phyloP scores from a whole-genome alignment of 2,329 filamentous ascomycete genomes.

The Lachnellula suecica region DNA sequence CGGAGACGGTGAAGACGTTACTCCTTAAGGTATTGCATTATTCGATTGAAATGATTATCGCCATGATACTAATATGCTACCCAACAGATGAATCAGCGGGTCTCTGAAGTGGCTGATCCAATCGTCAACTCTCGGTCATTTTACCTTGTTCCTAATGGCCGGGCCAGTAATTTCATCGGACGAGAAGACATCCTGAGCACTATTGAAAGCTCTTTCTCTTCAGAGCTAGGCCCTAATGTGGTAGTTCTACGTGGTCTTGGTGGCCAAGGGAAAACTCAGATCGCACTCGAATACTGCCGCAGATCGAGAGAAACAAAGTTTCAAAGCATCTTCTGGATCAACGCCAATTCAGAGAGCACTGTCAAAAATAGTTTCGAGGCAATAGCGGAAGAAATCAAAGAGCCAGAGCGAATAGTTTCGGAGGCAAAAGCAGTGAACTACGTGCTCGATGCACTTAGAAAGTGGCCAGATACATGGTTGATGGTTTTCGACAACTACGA shows the following conservation, averaged over 20 bases:
- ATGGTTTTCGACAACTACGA: constrained; percentile 29
- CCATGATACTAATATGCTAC: too few relatives aligned
- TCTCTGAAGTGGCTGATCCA: neutral
- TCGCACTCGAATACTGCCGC: constrained; percentile 22
- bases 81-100: too few relatives aligned
- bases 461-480: constrained; percentile 16
- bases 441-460: constrained; percentile 7
- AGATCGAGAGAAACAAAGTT: constrained; percentile 8
- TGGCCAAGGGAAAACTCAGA: constrained; percentile 26
- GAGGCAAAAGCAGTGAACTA: constrained; percentile 2
- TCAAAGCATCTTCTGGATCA: constrained; percentile 18
- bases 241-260: constrained; percentile 21
- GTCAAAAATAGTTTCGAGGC: constrained; percentile 15
- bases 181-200: constrained; percentile 15
- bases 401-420: neutral
- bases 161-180: constrained; percentile 16
- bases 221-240: constrained; percentile 3
- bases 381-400: constrained; percentile 11
- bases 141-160: constrained; percentile 13
- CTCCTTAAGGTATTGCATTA: too few relatives aligned
- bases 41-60: too few relatives aligned
- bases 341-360: constrained; percentile 16
- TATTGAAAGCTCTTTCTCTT: constrained; percentile 12
- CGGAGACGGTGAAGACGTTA: too few relatives aligned
- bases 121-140: neutral